Evolutionary conservation across 2,329 filamentous ascomycete genomes (phyloP).

Genomic region (Mollisia scopiformis): DNA sequence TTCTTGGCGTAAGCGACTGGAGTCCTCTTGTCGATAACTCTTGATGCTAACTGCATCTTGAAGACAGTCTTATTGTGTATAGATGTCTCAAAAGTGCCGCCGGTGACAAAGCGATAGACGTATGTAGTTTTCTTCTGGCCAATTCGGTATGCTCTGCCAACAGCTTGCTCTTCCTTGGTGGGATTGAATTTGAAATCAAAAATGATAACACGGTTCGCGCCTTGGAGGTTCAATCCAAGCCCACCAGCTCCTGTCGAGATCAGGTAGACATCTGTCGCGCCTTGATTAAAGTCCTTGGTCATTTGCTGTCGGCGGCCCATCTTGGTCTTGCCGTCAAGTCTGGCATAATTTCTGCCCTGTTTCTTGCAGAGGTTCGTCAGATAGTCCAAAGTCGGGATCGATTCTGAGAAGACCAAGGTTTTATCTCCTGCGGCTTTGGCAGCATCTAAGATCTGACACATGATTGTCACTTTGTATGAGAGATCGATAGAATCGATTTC

Average conservation of each 20-base stretch:
- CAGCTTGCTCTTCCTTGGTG: slow-evolving; percentile 80
- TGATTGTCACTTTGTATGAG: slow-evolving; percentile 70
- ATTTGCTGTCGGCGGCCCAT: slow-evolving; percentile 61
- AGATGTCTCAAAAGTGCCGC: slow-evolving; percentile 78
- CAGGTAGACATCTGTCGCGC: slow-evolving; percentile 64
- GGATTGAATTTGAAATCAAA: slow-evolving; percentile 86
- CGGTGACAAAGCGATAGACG: slow-evolving; percentile 80
- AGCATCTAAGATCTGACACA: slow-evolving; percentile 71
- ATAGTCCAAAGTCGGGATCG: slow-evolving; percentile 69
- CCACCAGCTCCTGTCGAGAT: slow-evolving; percentile 86
- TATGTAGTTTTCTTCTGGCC: slow-evolving; percentile 80
- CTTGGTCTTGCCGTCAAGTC: slow-evolving; percentile 69
- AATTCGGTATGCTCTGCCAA: slow-evolving; percentile 84
- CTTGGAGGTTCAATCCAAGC: slow-evolving; percentile 79
- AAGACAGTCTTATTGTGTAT: slow-evolving; percentile 77
- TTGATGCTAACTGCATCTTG: slow-evolving; percentile 78
- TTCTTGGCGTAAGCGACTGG: slow-evolving; percentile 67
- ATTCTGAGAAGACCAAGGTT: slow-evolving; percentile 80
- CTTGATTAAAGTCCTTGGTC: slow-evolving; percentile 71
- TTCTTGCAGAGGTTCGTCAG: slow-evolving; percentile 59
- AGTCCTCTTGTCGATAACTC: slow-evolving; percentile 84
- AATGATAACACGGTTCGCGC: slow-evolving; percentile 84
- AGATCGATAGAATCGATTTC: slow-evolving; percentile 48
- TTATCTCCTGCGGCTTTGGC: slow-evolving; percentile 68
- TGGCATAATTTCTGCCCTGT: slow-evolving; percentile 51